A percentile compares a stretch with the other conserved stretches of the same genome.
Evolutionary conservation across 2,329 filamentous ascomycete species (phyloP).

Genomic region (Alternaria brassicicola): DNA sequence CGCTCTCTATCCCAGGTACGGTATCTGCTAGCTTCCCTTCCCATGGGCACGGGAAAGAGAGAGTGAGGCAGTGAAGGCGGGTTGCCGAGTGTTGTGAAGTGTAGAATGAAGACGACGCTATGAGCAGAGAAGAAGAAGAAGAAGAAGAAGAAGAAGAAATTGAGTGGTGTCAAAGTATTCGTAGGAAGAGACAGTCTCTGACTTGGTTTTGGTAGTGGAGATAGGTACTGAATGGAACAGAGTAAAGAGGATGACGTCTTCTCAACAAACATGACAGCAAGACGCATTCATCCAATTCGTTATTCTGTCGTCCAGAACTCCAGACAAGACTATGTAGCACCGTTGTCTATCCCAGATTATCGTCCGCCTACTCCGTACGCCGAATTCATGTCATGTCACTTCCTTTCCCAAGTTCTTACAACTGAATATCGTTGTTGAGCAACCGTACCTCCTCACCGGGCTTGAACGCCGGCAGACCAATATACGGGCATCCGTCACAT

Average conservation of each 20-base stretch:
- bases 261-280: conserved; percentile 3
- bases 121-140: conserved; percentile 24
- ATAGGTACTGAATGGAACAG: conserved; percentile 21
- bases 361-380: conserved; percentile 3
- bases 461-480: conserved; percentile 94
- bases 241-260: conserved; percentile 29
- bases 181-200: conserved; percentile 20
- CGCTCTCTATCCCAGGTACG: background rate
- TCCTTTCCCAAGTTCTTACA: conserved; percentile 55
- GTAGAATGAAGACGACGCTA: conserved; percentile 16
- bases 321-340: background rate
- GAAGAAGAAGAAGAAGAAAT: conserved; percentile 26
- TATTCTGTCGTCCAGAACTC: background rate
- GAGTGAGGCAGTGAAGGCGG: no score
- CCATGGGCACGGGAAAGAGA: background rate
- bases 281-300: background rate
- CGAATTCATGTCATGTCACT: background rate
- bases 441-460: conserved; percentile 92
- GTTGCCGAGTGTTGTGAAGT: no score
- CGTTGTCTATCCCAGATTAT: conserved; percentile 1
- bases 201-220: conserved; percentile 15
- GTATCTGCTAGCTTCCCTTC: background rate
- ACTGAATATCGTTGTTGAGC: conserved; percentile 82
- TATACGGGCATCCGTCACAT: conserved; percentile 75
- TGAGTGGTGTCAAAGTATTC: conserved; percentile 27